A percentile compares a stretch with the other conserved stretches of the same genome.
These are phyloP conservation scores for Fermentozyma sake DNA, from an alignment of 1,139 yeast genomes.

Conservation along the genomic window DNA sequence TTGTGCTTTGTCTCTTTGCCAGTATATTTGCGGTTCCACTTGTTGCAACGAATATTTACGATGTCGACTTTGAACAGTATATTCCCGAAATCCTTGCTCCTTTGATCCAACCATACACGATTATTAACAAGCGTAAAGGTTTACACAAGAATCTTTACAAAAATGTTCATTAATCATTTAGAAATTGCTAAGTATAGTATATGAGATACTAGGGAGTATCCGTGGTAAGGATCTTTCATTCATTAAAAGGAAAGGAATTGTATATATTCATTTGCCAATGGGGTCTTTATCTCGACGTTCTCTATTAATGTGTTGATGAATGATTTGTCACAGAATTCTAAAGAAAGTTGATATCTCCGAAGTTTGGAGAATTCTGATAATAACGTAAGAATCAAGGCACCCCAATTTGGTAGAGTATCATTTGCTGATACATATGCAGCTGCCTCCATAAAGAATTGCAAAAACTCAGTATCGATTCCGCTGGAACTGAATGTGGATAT, in stretches of 20 bases:
- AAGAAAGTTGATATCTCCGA: slow-evolving; percentile 22
- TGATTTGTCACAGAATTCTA: slow-evolving; percentile 14
- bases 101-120: slow-evolving; percentile 40
- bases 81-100: slow-evolving; percentile 30
- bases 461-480: slow-evolving; percentile 56
- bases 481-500: slow-evolving; percentile 33
- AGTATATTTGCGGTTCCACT: slow-evolving; percentile 39
- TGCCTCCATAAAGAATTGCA: slow-evolving; percentile 51
- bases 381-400: slow-evolving; percentile 11
- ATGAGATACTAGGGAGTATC: too few species aligned
- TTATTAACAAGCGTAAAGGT: slow-evolving; percentile 28
- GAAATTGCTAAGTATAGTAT: too few species aligned
- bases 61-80: slow-evolving; percentile 32
- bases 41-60: slow-evolving; percentile 23
- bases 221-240: too few species aligned
- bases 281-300: not conserved
- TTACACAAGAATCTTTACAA: slow-evolving; percentile 16
- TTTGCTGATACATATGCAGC: slow-evolving; percentile 19
- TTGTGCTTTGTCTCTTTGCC: slow-evolving; percentile 32
- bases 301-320: slow-evolving; percentile 3
- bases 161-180: too few species aligned
- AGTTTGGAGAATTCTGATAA: slow-evolving; percentile 18
- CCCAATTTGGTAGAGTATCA: slow-evolving; percentile 16
- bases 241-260: too few species aligned
- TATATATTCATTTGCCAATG: too few species aligned